Percentiles rank a stretch among this genome's conserved stretches.
phyloP scores from a whole-genome alignment of 78 protist species.

The Chrysochromulina parva region DNA sequence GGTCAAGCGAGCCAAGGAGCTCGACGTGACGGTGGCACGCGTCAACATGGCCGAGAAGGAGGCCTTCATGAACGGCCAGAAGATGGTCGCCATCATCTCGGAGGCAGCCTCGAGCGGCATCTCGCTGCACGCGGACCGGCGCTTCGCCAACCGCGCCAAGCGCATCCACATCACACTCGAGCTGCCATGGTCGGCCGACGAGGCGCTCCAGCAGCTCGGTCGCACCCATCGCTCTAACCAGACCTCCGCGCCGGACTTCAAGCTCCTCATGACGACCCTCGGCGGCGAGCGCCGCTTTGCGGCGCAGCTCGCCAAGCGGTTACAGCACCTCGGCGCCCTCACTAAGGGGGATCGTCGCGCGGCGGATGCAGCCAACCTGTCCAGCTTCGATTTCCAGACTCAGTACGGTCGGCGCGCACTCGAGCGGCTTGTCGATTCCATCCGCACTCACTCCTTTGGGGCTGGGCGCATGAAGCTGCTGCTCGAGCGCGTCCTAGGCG shows the following conservation, averaged over 20 bases:
- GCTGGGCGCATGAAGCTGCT: not conserved
- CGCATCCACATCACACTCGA: slow-evolving; percentile 26
- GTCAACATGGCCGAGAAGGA: not conserved
- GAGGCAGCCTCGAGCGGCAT: slow-evolving; percentile 42
- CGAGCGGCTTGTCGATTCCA: no score
- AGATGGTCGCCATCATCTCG: slow-evolving; percentile 32
- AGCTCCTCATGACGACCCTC: not conserved
- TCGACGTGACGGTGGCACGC: not conserved
- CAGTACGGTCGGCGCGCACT: not conserved
- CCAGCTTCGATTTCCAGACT: slow-evolving; percentile 1
- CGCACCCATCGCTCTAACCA: not conserved
- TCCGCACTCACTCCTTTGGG: not conserved
- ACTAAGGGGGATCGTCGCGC: slow-evolving; percentile 46
- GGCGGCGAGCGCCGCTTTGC: slow-evolving; percentile 52
- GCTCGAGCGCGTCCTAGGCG: not conserved
- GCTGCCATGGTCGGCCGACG: slow-evolving; percentile 19
- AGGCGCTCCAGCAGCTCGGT: not conserved
- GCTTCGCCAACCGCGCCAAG: not conserved
- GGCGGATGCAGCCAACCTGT: no score
- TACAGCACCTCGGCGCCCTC: slow-evolving; percentile 33
- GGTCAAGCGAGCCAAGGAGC: not conserved
- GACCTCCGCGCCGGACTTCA: slow-evolving; percentile 1
- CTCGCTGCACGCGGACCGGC: slow-evolving; percentile 7
- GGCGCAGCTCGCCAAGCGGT: slow-evolving; percentile 37
- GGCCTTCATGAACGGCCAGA: not conserved